A percentile compares a stretch with the other conserved stretches of the same genome.
phyloP scores from a whole-genome alignment of 2,329 filamentous ascomycete genomes.

The Zymoseptoria tritici region DNA sequence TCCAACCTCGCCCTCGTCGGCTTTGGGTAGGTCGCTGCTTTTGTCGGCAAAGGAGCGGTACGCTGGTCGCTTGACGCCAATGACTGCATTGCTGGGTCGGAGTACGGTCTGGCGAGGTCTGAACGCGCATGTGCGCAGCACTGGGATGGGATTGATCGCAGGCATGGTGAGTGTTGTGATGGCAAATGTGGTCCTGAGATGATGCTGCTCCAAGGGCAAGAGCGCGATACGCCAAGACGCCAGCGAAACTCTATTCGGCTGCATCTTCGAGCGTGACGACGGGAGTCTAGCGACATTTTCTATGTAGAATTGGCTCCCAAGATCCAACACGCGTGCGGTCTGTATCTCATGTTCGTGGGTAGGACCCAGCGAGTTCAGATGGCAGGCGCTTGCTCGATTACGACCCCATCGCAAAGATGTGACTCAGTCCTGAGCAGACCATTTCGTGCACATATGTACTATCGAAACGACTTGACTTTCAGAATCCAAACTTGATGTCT shows the following conservation, averaged over 20 bases:
- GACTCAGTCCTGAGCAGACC: no score
- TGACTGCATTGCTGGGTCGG: slow-evolving; percentile 14
- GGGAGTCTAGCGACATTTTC: no score
- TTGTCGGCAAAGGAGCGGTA: slow-evolving; percentile 22
- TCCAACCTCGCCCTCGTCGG: slow-evolving; percentile 30
- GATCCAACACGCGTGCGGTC: no score
- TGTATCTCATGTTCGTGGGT: no score
- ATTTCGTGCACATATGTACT: no score
- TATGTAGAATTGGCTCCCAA: no score
- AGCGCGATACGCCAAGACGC: not conserved
- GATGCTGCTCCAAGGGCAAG: not conserved
- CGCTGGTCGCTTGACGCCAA: slow-evolving; percentile 17
- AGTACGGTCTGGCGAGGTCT: slow-evolving; percentile 15
- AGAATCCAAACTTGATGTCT: no score
- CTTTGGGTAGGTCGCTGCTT: slow-evolving; percentile 24
- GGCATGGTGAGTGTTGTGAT: slow-evolving; percentile 9
- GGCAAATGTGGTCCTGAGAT: not conserved
- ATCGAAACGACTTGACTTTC: no score
- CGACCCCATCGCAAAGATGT: no score
- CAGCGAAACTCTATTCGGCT: not conserved
- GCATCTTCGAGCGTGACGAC: not conserved
- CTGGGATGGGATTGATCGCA: slow-evolving; percentile 14
- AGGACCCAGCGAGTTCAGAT: no score
- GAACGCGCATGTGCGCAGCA: slow-evolving; percentile 15
- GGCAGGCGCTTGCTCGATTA: no score